Percentiles rank a stretch among this genome's conserved stretches.
Evolutionary conservation across 2,329 filamentous ascomycete genomes (phyloP).

Genomic region (Amauroascus verrucosus): DNA sequence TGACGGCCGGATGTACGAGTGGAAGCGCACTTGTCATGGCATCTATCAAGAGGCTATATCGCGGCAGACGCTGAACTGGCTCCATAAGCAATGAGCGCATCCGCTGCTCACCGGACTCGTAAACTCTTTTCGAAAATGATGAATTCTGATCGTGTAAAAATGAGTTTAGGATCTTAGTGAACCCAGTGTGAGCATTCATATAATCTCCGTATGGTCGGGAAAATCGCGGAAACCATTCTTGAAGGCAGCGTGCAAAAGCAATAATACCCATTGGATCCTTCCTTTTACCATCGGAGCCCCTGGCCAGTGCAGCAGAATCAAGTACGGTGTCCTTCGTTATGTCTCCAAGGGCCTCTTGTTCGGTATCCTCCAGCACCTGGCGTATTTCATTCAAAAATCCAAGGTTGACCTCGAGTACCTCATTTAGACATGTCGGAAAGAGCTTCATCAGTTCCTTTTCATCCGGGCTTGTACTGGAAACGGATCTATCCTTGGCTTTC

Average conservation of each 20-base stretch:
- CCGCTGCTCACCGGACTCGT: constrained; percentile 78
- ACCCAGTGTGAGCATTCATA: constrained; percentile 78
- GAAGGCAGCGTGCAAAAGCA: constrained; percentile 66
- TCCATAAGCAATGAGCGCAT: constrained; percentile 90
- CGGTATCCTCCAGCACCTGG: constrained; percentile 68
- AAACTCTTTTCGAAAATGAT: constrained; percentile 69
- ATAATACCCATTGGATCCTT: constrained; percentile 70
- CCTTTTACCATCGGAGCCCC: constrained; percentile 33
- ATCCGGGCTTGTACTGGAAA: constrained; percentile 59
- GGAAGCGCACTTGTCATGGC: constrained; percentile 83
- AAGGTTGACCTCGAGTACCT: constrained; percentile 72
- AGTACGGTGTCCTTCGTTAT: constrained; percentile 52
- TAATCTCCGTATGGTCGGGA: constrained; percentile 87
- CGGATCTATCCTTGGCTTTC: constrained; percentile 50
- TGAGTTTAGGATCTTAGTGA: constrained; percentile 66
- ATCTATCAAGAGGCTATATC: constrained; percentile 93
- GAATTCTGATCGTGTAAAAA: constrained; percentile 69
- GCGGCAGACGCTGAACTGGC: constrained; percentile 83
- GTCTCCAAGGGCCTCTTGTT: constrained; percentile 67
- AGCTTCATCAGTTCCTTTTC: constrained; percentile 62
- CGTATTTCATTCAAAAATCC: constrained; percentile 68
- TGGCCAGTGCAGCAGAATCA: constrained; percentile 38
- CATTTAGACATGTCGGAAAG: constrained; percentile 70
- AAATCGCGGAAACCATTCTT: constrained; percentile 91
- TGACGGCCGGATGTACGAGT: constrained; percentile 72